Conservation (phyloP, 2,329 filamentous ascomycete species). For the Botrytis galanthina region DNA sequence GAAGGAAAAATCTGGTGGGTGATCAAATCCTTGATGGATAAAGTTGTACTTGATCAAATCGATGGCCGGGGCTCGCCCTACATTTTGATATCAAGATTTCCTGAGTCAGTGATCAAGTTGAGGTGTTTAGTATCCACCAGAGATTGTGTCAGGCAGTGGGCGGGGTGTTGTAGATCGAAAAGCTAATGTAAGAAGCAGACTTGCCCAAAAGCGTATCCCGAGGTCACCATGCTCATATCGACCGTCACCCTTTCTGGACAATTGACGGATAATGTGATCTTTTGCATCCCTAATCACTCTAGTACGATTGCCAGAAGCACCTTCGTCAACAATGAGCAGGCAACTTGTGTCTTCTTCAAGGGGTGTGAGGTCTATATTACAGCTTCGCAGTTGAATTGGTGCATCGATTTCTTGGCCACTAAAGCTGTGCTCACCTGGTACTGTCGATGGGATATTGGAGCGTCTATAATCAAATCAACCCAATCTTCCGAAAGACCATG, state of each 20-base stretch:
- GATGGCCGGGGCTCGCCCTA: not conserved
- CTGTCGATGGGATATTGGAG: not conserved
- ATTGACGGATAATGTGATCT: not conserved
- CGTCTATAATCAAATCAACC: not conserved
- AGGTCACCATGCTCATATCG: not conserved
- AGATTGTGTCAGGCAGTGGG: conserved; percentile 25
- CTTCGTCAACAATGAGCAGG: not conserved
- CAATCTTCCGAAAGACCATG: not conserved
- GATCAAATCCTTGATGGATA: conserved; percentile 21
- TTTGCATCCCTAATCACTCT: not conserved
- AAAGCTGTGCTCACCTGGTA: not conserved
- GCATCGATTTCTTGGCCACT: too few species aligned
- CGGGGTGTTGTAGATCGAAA: conserved; percentile 24
- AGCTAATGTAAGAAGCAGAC: conserved; percentile 17
- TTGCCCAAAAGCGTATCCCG: not conserved
- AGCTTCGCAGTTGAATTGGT: too few species aligned
- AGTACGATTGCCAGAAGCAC: not conserved
- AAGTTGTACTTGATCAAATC: not conserved
- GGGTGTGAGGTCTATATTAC: too few species aligned
- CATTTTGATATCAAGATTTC: too few species aligned
- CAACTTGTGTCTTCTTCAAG: not conserved
- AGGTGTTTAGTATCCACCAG: conserved; percentile 31
- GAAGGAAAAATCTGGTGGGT: conserved; percentile 27
- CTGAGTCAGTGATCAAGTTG: not conserved
- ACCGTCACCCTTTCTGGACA: not conserved